Evolutionary conservation across 257 asterid genomes (phyloP), one percentile per base, ranked within the genome.

Genomic region (Lantana camara): DNA sequence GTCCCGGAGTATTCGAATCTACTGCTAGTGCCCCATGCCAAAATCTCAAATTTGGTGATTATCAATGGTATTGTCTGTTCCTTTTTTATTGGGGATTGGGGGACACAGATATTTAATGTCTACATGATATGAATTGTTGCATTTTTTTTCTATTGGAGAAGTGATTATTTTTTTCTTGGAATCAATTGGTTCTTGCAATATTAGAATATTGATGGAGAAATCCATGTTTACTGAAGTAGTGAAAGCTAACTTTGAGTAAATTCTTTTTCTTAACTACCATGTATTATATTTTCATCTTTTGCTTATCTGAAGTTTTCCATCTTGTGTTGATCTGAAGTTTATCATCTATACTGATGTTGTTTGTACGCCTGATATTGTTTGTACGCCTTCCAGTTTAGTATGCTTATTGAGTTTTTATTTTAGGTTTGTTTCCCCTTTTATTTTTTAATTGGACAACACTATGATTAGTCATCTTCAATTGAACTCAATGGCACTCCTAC

Each of bases 381-480:
- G 41, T 17, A 42, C 71, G 47, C 48, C 37, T 72, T 79, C 77
- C 93, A 93, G 99, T 93, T 93, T 48, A 96, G 97, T 15, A 93
- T 90, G 99, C 77, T 93, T 30, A 93, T 93, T 13, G 97, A 90
- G 60, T 79, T 63, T 71, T 85, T 93, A 10, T 93, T 85, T 63
- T n/a, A n/a, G n/a, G n/a, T n/a, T n/a, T n/a, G n/a, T n/a, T n/a
- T n/a, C n/a, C n/a, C n/a, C n/a, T n/a, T n/a, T n/a, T n/a, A n/a
- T n/a, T n/a, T n/a, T n/a, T n/a, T n/a, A n/a, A n/a, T n/a, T n/a
- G n/a, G n/a, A n/a, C n/a, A n/a, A n/a, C n/a, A n/a, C n/a, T n/a
- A n/a, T n/a, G n/a, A n/a, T n/a, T n/a, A n/a, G n/a, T n/a, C n/a
- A n/a, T n/a, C n/a, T n/a, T n/a, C n/a, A n/a, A n/a, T n/a, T n/a